Conservation (phyloP, 306 rosid species). For the Medicago lupulina region DNA sequence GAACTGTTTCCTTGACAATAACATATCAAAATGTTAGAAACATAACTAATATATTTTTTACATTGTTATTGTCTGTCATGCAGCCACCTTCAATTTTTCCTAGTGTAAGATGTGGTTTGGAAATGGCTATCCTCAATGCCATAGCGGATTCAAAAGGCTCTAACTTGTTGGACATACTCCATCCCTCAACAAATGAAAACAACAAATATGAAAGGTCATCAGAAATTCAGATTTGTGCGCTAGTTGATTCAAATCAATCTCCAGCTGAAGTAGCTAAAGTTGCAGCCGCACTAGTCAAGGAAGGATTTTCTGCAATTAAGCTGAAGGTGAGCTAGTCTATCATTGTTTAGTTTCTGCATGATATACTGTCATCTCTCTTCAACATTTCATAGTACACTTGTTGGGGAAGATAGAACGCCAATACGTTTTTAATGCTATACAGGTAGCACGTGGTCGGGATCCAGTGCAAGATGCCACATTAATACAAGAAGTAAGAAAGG, state of each 20-base stretch:
- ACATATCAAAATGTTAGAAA: constrained; percentile 13
- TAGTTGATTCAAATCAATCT: constrained; percentile 70
- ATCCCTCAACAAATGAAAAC: constrained; percentile 50
- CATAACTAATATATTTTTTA: constrained; percentile 13
- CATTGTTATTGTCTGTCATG: constrained; percentile 41
- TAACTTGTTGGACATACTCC: constrained; percentile 63
- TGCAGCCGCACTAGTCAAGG: constrained; percentile 68
- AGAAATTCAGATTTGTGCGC: constrained; percentile 77
- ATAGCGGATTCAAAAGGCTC: constrained; percentile 69
- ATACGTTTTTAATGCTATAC: constrained; percentile 38
- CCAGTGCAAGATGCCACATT: constrained; percentile 73
- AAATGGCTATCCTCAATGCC: constrained; percentile 95
- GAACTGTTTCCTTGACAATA: constrained; percentile 24
- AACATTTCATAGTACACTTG: constrained; percentile 21
- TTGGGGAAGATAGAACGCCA: constrained; percentile 34
- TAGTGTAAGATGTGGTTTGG: constrained; percentile 98
- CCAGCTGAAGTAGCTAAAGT: constrained; percentile 76
- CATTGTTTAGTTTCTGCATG: constrained; percentile 23
- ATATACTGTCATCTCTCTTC: constrained; percentile 31
- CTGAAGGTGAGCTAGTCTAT: constrained; percentile 63
- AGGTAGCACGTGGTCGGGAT: constrained; percentile 82
- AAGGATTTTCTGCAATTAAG: constrained; percentile 91
- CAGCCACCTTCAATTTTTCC: constrained; percentile 90
- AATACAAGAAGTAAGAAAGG: constrained; percentile 78
- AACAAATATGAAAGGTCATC: constrained; percentile 43